phyloP scores from a whole-genome alignment of 2,329 filamentous ascomycete genomes.

The Periconia sp. region DNA sequence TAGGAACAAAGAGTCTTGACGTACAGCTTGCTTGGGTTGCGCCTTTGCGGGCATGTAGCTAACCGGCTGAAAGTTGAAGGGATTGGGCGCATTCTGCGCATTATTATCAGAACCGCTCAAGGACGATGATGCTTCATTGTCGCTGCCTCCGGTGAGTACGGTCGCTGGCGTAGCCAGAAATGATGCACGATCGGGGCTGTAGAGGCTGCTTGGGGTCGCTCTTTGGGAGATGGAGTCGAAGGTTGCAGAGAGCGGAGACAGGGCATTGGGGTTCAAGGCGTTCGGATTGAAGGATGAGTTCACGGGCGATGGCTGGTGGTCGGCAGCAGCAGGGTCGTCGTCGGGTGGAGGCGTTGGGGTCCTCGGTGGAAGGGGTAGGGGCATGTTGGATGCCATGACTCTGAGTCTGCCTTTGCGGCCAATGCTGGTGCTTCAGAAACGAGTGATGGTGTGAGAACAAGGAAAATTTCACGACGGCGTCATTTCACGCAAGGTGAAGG shows the following conservation, averaged over 20 bases:
- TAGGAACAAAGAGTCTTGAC: background rate
- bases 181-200: conserved; percentile 37
- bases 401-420: background rate
- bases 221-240: conserved; percentile 42
- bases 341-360: conserved; percentile 66
- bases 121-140: conserved; percentile 28
- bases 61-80: conserved; percentile 90
- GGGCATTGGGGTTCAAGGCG: conserved; percentile 35
- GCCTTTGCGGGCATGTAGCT: conserved; percentile 57
- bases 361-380: conserved; percentile 62
- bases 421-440: background rate
- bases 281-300: conserved; percentile 9
- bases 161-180: conserved; percentile 35
- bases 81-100: conserved; percentile 50
- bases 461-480: background rate
- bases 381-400: conserved; percentile 62
- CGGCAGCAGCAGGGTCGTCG: conserved; percentile 42
- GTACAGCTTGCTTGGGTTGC: conserved; percentile 67
- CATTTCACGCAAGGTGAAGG: background rate
- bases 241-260: conserved; percentile 44
- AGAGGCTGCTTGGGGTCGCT: conserved; percentile 32
- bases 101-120: conserved; percentile 22
- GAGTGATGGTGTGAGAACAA: background rate
- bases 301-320: background rate
- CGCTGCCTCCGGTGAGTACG: conserved; percentile 28